Evolutionary conservation across 202 grass and related monocot genomes (phyloP), one percentile per base, ranked within the genome.

Genomic region (Elaeis oleifera): DNA sequence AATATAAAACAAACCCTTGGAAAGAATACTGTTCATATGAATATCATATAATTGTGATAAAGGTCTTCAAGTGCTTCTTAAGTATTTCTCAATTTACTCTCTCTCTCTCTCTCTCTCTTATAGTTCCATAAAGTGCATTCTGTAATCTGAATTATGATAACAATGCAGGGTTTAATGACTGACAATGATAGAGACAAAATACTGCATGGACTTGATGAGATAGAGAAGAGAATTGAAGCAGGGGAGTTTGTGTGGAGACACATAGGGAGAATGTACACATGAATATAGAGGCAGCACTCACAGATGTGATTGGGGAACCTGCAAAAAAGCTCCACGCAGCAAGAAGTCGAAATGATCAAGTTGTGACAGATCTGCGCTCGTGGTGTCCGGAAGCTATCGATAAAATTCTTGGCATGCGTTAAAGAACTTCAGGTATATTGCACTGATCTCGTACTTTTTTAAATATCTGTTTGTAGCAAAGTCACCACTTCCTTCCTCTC

Each of bases 301-400:
- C 89, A 23, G 92, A 97, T 18, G 81, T 67, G 71, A 81, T 97
- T 17, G 92, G 92, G 55, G 92, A 97, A 61, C 92, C 92, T 1
- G 92, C 88, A 13, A 97, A 97, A 79, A 97, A 97, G 36, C 66
- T 97, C 50, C 88, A 97, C 23, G 91, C 92, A 48, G 92, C 92
- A 36, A 85, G 92, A 76, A 89, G 88, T 76, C 84, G 92, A 44
- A 91, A 90, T 63, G 92, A 96, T 51, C 92, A 96, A 80, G 83
- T 96, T 9, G 79, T 90, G 49, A 96, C 87, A 0, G 87, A 96
- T 77, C 79, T 96, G 39, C 85, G 92, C 56, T 62, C 91, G 17
- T 96, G 92, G 92, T 96, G 87, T 48, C 82, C 79, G 51, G 87
- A 91, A 64, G 84, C 92, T 36, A 90, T 91, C 59, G 87, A 88